Percentiles rank a stretch among this genome's conserved stretches.
These are phyloP conservation scores for Glycine latifolia DNA, from an alignment of 306 rosid genomes.

Conservation along the genomic window DNA sequence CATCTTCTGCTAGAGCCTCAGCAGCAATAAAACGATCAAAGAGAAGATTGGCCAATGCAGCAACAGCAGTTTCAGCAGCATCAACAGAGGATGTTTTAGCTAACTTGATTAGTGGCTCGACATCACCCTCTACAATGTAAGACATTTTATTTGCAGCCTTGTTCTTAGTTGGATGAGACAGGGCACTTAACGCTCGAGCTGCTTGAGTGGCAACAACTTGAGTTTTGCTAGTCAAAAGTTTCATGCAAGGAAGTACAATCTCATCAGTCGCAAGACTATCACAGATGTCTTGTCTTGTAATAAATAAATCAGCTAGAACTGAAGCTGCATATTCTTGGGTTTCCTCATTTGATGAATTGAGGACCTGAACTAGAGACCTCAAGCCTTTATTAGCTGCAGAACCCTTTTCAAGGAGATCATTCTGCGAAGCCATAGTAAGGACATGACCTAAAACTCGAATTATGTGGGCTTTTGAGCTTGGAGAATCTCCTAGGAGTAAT, in stretches of 20 bases:
- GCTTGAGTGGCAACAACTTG: constrained; percentile 95
- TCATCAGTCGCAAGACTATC: constrained; percentile 90
- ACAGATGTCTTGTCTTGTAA: constrained; percentile 88
- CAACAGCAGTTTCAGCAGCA: constrained; percentile 93
- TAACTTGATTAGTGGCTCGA: constrained; percentile 81
- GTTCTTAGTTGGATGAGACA: constrained; percentile 78
- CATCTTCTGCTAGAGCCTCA: constrained; percentile 80
- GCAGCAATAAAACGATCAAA: constrained; percentile 82
- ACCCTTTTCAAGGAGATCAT: constrained; percentile 78
- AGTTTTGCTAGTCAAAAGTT: constrained; percentile 86
- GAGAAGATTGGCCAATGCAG: constrained; percentile 95
- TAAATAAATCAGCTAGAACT: constrained; percentile 89
- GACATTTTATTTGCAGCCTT: constrained; percentile 69
- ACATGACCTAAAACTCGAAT: constrained; percentile 90
- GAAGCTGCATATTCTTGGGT: constrained; percentile 90
- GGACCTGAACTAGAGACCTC: constrained; percentile 87
- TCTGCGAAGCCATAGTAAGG: constrained; percentile 75
- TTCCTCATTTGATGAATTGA: constrained; percentile 81
- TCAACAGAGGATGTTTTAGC: constrained; percentile 91
- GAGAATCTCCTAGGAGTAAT: constrained; percentile 85
- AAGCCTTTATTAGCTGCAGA: constrained; percentile 89
- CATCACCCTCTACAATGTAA: constrained; percentile 80
- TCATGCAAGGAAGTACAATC: constrained; percentile 86
- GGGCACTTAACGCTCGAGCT: constrained; percentile 91
- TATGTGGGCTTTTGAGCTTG: constrained; percentile 75